Evolutionary conservation across 345 rosid genomes (phyloP).

Genomic region (Eutrema heterophyllum): DNA sequence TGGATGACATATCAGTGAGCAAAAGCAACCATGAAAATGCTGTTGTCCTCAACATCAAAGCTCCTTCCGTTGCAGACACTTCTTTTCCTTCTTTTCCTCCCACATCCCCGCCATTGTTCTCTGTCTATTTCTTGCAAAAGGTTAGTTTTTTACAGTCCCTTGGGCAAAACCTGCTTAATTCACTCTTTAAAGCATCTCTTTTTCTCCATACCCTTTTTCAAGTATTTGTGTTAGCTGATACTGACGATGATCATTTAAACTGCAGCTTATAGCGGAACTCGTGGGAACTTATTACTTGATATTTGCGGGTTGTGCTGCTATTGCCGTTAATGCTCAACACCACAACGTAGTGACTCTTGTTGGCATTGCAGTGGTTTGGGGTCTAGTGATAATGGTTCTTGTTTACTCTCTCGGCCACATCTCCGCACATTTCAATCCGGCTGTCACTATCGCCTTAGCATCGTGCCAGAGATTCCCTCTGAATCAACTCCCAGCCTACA

Average conservation of each 20-base stretch:
- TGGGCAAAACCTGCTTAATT: too few relatives aligned
- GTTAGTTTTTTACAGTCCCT: slow-evolving; percentile 20
- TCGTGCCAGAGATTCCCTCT: slow-evolving; percentile 31
- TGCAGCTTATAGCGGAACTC: slow-evolving; percentile 38
- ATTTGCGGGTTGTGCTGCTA: slow-evolving; percentile 40
- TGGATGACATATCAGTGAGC: slow-evolving; percentile 41
- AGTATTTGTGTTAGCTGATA: not conserved
- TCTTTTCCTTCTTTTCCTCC: slow-evolving; percentile 21
- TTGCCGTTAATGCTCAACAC: slow-evolving; percentile 33
- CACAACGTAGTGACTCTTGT: slow-evolving; percentile 20
- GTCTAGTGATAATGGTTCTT: slow-evolving; percentile 40
- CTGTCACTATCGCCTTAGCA: slow-evolving; percentile 47
- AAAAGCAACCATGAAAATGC: slow-evolving; percentile 33
- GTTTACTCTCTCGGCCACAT: slow-evolving; percentile 42
- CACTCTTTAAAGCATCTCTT: not conserved
- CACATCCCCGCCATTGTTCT: slow-evolving; percentile 25
- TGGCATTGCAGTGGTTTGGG: slow-evolving; percentile 42
- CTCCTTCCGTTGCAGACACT: slow-evolving; percentile 20
- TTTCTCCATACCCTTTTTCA: not conserved
- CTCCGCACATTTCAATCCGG: slow-evolving; percentile 53
- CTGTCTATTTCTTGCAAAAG: slow-evolving; percentile 69
- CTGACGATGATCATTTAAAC: not conserved
- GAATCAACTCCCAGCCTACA: slow-evolving; percentile 64
- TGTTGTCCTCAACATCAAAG: slow-evolving; percentile 43
- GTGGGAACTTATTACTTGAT: slow-evolving; percentile 45